Evolutionary conservation across 2,329 filamentous ascomycete genomes (phyloP).

Genomic region (Trichothecium sympodiale): DNA sequence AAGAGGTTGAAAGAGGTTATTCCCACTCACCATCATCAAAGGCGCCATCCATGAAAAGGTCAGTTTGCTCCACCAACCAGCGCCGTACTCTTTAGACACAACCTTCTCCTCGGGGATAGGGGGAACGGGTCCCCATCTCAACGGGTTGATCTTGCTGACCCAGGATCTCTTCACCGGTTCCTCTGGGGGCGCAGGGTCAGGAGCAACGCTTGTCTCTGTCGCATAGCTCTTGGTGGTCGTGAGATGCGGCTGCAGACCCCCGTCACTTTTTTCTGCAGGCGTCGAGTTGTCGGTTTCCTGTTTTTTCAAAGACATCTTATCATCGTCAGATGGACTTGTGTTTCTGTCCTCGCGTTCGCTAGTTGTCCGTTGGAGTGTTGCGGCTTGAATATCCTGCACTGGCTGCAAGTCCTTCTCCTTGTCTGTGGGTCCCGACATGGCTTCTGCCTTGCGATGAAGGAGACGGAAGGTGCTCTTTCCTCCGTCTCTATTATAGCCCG

Average conservation of each 20-base stretch:
- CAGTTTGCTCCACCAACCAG: slow-evolving; percentile 61
- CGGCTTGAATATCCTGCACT: slow-evolving; percentile 16
- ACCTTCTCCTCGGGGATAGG: slow-evolving; percentile 41
- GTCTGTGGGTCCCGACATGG: slow-evolving; percentile 15
- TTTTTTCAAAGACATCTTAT: not conserved
- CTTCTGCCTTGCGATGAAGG: not conserved
- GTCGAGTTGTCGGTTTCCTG: not conserved
- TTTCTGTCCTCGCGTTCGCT: not conserved
- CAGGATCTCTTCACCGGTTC: slow-evolving; percentile 38
- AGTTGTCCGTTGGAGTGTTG: slow-evolving; percentile 14
- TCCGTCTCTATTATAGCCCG: too few species aligned
- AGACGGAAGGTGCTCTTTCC: not conserved
- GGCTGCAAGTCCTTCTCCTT: slow-evolving; percentile 15
- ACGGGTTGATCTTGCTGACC: slow-evolving; percentile 50
- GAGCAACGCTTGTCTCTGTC: slow-evolving; percentile 37
- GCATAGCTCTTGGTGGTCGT: slow-evolving; percentile 35
- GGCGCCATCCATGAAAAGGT: slow-evolving; percentile 88
- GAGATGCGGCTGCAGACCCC: slow-evolving; percentile 7
- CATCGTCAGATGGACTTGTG: too few species aligned
- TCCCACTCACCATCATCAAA: slow-evolving; percentile 59
- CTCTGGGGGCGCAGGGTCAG: slow-evolving; percentile 17
- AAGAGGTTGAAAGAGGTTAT: too few species aligned
- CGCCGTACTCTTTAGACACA: slow-evolving; percentile 58
- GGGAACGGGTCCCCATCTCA: slow-evolving; percentile 47
- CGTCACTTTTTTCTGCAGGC: slow-evolving; percentile 7